Evolutionary conservation across 371 early-diverging fungal genomes (phyloP).

Genomic region (Phascolomyces articulosus): DNA sequence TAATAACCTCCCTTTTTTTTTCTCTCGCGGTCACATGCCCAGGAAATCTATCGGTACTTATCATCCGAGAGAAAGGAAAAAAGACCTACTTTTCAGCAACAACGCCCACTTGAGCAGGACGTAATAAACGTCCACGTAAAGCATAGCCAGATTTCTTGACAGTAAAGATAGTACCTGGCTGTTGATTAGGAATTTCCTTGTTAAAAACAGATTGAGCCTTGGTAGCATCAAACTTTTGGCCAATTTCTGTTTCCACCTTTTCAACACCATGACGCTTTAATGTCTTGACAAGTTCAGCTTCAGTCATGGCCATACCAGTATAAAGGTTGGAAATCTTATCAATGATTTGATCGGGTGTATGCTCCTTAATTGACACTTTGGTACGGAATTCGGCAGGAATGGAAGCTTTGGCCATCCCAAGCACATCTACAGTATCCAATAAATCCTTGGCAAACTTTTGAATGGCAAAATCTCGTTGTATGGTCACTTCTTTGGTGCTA

Average conservation of each 20-base stretch:
- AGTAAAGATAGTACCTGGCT: slow-evolving; percentile 83
- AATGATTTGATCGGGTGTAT: slow-evolving; percentile 43
- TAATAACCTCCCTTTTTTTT: background rate
- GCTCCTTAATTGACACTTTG: slow-evolving; percentile 19
- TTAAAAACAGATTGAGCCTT: slow-evolving; percentile 93
- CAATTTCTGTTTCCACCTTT: slow-evolving; percentile 67
- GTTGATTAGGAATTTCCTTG: slow-evolving; percentile 84
- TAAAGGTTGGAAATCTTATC: slow-evolving; percentile 79
- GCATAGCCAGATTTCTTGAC: slow-evolving; percentile 92
- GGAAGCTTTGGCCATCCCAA: slow-evolving; percentile 83
- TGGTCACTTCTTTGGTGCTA: slow-evolving; percentile 81
- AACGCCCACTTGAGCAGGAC: slow-evolving; percentile 97
- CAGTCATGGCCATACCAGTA: slow-evolving; percentile 91
- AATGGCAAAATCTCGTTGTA: slow-evolving; percentile 83
- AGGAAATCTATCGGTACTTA: too few species aligned
- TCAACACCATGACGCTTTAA: slow-evolving; percentile 92
- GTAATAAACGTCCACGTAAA: slow-evolving; percentile 85
- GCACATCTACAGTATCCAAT: slow-evolving; percentile 90
- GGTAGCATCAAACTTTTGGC: slow-evolving; percentile 91
- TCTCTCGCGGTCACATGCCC: slow-evolving; percentile 20
- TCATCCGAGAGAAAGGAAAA: background rate
- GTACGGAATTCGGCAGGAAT: slow-evolving; percentile 58
- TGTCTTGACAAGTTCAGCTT: slow-evolving; percentile 79
- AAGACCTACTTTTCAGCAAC: slow-evolving; percentile 52
- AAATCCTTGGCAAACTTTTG: slow-evolving; percentile 97